A percentile compares a stretch with the other conserved stretches of the same genome.
Conservation (phyloP, 305 asterid species). For the Euphrasia arctica region DNA sequence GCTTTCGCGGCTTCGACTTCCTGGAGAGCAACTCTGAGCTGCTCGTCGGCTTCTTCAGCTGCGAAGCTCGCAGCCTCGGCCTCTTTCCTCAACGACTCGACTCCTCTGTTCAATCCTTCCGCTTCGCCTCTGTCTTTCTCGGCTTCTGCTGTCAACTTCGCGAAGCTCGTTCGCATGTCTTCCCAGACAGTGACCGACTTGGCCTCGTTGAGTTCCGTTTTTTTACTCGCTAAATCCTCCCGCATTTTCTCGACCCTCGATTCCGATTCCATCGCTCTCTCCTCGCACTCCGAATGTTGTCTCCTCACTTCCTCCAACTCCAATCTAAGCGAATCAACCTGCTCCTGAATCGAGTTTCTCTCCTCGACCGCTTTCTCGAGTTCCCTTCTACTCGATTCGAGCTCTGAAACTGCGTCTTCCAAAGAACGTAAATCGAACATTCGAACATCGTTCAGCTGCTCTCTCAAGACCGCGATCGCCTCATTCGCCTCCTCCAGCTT, state of each 20-base stretch:
- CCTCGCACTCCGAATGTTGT: conserved; percentile 37
- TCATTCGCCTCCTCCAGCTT: conserved; percentile 62
- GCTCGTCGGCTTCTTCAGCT: conserved; percentile 50
- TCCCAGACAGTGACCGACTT: conserved; percentile 21
- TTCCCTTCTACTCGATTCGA: conserved; percentile 37
- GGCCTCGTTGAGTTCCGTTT: conserved; percentile 34
- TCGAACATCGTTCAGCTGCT: conserved; percentile 52
- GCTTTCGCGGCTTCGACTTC: conserved; percentile 64
- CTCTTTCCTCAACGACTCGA: conserved; percentile 36
- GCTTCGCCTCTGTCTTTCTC: conserved; percentile 41
- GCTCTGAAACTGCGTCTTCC: conserved; percentile 39
- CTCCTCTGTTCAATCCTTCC: conserved; percentile 35
- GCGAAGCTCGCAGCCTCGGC: conserved; percentile 37
- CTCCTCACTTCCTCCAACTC: conserved; percentile 43
- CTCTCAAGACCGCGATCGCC: conserved; percentile 50
- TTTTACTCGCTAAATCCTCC: conserved; percentile 34
- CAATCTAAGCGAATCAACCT: conserved; percentile 41
- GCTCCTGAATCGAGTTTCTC: conserved; percentile 31
- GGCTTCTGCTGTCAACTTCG: conserved; percentile 37
- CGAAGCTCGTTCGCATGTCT: conserved; percentile 36
- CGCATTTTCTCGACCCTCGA: conserved; percentile 35
- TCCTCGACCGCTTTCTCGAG: conserved; percentile 41
- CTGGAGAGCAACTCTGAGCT: conserved; percentile 38
- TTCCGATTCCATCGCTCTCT: conserved; percentile 44
- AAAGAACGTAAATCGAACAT: conserved; percentile 45